Percentiles rank a stretch among this genome's conserved stretches.
Conservation (phyloP, 169 alveolate species). For the Hammondia hammondi region DNA sequence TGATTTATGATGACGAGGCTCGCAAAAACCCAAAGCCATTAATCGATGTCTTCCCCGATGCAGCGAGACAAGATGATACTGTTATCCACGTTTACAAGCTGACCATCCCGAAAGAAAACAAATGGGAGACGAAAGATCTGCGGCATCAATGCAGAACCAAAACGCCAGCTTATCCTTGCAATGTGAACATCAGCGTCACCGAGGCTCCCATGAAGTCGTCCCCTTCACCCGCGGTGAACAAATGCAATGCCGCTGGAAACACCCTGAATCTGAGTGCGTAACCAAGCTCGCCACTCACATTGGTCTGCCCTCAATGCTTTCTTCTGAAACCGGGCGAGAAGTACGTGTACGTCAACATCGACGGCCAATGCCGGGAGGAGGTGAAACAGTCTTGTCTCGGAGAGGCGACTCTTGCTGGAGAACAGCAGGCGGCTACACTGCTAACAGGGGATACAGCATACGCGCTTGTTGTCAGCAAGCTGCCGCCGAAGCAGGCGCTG, state of each 20-base stretch:
- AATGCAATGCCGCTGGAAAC: neutral
- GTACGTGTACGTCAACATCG: neutral
- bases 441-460: neutral
- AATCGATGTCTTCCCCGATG: no score
- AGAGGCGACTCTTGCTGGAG: neutral
- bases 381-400: neutral
- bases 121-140: no score
- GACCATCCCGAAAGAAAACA: no score
- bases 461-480: neutral
- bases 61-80: no score
- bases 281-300: neutral
- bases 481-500: neutral
- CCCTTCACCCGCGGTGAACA: neutral
- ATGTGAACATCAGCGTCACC: neutral
- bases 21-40: no score
- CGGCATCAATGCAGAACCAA: no score
- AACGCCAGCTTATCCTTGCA: no score
- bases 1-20: no score
- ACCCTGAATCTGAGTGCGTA: neutral
- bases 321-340: neutral
- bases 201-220: neutral
- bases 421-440: neutral
- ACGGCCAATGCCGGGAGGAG: neutral
- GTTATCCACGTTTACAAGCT: no score
- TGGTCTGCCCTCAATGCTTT: neutral